Conservation (phyloP, 164 flowering plant species). For the Chimonanthus praecox region DNA sequence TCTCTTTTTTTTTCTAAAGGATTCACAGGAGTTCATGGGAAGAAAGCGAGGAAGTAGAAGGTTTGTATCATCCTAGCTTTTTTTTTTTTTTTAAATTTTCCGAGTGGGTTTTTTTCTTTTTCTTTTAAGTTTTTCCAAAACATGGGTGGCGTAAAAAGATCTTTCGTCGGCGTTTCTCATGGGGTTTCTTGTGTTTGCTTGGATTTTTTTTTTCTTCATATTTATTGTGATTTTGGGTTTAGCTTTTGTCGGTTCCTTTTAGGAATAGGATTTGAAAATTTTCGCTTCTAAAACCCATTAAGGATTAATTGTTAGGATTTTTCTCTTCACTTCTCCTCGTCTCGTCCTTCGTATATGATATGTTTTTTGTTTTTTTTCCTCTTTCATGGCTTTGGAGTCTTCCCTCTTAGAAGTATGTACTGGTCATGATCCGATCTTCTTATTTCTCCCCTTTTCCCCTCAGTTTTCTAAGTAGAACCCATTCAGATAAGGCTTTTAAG, state of each 20-base stretch:
- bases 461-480: no score
- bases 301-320: not conserved
- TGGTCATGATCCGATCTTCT: no score
- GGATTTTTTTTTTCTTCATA: not conserved
- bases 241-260: not conserved
- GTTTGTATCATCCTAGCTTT: constrained; percentile 20
- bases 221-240: not conserved
- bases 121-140: not conserved
- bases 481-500: no score
- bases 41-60: constrained; percentile 2
- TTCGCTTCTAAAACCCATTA: not conserved
- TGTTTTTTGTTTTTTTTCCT: not conserved
- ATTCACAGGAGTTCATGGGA: not conserved
- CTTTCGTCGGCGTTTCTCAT: not conserved
- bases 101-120: not conserved
- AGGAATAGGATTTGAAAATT: not conserved
- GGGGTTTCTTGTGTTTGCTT: not conserved
- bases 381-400: not conserved
- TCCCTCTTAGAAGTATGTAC: no score
- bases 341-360: not conserved
- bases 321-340: not conserved
- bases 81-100: not conserved
- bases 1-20: no score
- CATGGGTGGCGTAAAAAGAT: not conserved
- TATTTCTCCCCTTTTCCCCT: no score